A percentile compares a stretch with the other conserved stretches of the same genome.
These are phyloP conservation scores for Davidsoniella eucalypti DNA, from an alignment of 2,329 filamentous ascomycete genomes.

Conservation along the genomic window DNA sequence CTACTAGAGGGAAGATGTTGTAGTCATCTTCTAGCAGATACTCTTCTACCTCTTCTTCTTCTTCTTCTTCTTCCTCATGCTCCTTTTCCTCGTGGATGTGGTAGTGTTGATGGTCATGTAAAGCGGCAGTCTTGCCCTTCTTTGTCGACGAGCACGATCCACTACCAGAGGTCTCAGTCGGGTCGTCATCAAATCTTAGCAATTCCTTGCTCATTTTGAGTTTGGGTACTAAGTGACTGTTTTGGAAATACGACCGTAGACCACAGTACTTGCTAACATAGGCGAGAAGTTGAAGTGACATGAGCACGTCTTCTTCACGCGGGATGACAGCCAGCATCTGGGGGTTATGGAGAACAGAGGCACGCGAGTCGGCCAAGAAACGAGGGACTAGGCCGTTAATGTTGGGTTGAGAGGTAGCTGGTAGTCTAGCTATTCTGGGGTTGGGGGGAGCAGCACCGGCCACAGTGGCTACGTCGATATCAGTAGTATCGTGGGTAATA, in stretches of 20 bases:
- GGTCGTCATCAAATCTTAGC: slow-evolving; percentile 55
- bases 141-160: not conserved
- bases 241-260: slow-evolving; percentile 84
- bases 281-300: slow-evolving; percentile 90
- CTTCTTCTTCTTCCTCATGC: slow-evolving; percentile 20
- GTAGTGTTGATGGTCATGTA: not conserved
- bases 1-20: slow-evolving; percentile 95
- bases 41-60: slow-evolving; percentile 52
- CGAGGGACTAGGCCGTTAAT: slow-evolving; percentile 55
- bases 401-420: slow-evolving; percentile 9
- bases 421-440: slow-evolving; percentile 9
- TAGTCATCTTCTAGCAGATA: slow-evolving; percentile 87
- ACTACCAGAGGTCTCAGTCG: slow-evolving; percentile 10
- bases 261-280: slow-evolving; percentile 99
- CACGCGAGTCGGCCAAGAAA: slow-evolving; percentile 51
- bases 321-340: slow-evolving; percentile 82
- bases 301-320: slow-evolving; percentile 89
- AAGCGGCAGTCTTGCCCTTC: not conserved
- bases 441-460: slow-evolving; percentile 51
- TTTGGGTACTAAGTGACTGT: slow-evolving; percentile 80
- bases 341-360: slow-evolving; percentile 49
- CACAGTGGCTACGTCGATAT: slow-evolving; percentile 63
- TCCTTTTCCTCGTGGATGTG: not conserved
- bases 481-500: slow-evolving; percentile 72
- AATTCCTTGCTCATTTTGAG: slow-evolving; percentile 82